phyloP scores from a whole-genome alignment of 768 basidiomycete species.

The Podaxis carcinomalis region DNA sequence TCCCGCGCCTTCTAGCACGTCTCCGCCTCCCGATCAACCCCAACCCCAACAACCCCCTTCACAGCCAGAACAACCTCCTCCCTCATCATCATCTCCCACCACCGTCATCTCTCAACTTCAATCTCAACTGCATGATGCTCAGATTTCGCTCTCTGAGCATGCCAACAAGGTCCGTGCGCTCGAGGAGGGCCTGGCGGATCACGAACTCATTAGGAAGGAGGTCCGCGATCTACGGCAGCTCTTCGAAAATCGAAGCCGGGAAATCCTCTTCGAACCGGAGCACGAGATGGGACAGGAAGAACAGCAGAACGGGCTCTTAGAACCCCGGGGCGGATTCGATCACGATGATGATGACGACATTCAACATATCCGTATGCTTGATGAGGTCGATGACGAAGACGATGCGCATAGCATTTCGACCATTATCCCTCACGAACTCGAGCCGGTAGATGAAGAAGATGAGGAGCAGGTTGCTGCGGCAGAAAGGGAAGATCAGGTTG shows the following conservation, averaged over 20 bases:
- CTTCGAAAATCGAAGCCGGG: constrained; percentile 62
- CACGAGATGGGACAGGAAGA: constrained; percentile 8
- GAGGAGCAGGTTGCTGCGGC: constrained; percentile 47
- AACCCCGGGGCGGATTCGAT: constrained; percentile 26
- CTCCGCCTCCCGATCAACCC: constrained; percentile 17
- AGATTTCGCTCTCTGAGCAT: constrained; percentile 68
- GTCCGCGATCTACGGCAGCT: constrained; percentile 67
- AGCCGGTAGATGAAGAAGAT: constrained; percentile 72
- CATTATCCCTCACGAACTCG: constrained; percentile 62
- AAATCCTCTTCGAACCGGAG: constrained; percentile 24
- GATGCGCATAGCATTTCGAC: constrained; percentile 73
- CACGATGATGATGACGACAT: constrained; percentile 29
- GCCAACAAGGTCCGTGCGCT: constrained; percentile 80
- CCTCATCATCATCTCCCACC: constrained; percentile 19
- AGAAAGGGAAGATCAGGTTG: constrained; percentile 19
- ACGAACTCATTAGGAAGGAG: constrained; percentile 79
- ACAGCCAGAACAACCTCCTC: constrained; percentile 20
- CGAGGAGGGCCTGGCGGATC: constrained; percentile 78
- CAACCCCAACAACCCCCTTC: constrained; percentile 35
- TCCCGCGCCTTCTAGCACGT: constrained; percentile 1
- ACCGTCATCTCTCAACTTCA: constrained; percentile 60
- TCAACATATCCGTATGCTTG: constrained; percentile 11
- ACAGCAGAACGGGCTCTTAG: constrained; percentile 7
- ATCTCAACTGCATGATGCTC: constrained; percentile 79
- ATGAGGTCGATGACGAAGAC: constrained; percentile 46